phyloP scores from a whole-genome alignment of 2,329 filamentous ascomycete species.

The Fusarium mexicanum region DNA sequence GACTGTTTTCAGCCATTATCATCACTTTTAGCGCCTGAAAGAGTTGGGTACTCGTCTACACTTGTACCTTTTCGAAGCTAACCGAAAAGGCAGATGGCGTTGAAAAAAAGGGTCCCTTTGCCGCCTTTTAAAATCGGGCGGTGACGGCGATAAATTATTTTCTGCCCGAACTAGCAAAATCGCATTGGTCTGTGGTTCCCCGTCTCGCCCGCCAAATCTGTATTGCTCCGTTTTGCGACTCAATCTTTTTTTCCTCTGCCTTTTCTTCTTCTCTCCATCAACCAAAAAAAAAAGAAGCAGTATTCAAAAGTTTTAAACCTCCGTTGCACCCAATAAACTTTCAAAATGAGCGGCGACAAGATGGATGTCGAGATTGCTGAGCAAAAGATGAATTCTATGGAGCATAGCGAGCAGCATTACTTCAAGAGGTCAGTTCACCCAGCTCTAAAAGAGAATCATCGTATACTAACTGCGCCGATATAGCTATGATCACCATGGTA shows the following conservation, averaged over 20 bases:
- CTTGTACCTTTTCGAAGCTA: neutral
- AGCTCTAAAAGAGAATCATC: neutral
- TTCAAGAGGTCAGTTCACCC: constrained; percentile 82
- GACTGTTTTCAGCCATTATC: neutral
- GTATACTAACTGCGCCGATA: constrained; percentile 49
- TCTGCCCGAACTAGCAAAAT: constrained; percentile 44
- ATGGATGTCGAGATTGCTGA: constrained; percentile 70
- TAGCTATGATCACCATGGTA: constrained; percentile 99
- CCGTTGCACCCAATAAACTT: neutral
- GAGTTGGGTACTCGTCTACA: neutral
- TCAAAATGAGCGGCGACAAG: constrained; percentile 59
- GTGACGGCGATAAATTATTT: constrained; percentile 46
- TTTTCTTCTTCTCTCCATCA: constrained; percentile 9
- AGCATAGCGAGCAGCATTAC: constrained; percentile 98
- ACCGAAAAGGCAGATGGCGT: constrained; percentile 22
- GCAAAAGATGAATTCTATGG: constrained; percentile 75
- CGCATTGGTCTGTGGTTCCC: constrained; percentile 34
- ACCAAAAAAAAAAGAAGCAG: neutral
- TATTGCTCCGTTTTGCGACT: constrained; percentile 33
- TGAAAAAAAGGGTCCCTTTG: constrained; percentile 29
- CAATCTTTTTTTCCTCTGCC: constrained; percentile 9
- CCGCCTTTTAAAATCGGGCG: constrained; percentile 38
- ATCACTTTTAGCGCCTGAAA: neutral
- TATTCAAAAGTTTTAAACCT: neutral
- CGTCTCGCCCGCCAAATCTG: constrained; percentile 21